Base-by-base conservation (phyloP, 371 early-diverging fungal genomes). In the Lichtheimia corymbifera region DNA sequence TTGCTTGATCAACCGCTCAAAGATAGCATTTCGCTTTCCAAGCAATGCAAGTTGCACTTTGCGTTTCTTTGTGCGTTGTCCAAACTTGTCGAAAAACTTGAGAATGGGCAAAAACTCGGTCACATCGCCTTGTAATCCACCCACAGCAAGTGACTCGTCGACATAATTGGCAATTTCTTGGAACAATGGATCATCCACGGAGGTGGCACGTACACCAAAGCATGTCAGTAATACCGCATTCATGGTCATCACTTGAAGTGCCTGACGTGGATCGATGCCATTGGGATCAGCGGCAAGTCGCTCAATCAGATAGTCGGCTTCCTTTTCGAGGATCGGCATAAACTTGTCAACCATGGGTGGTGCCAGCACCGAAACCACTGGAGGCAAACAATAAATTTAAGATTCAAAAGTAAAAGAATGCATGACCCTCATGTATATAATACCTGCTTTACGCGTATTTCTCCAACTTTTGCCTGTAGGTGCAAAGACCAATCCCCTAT, bases 401-500 rank as follows among this genome's bases (percentile, higher is more conserved):
- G 11, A 22, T 22, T 22, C 22, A 22, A 22, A 22, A 22, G 22
- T 1, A 22, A 35, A 11, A 35, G 5, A 35, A 9, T 1, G 11
- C 35, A 35, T 9, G 28, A 35, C 0, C 35, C 9, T 35, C 0
- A 9, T 9, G 9, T 35, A 35, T 35, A 11, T 9, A 35, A 35
- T 63, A 58, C 64, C 64, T 7, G 59, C 59, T 25, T 43, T 50
- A 43, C 65, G 5, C 0, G 59, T 65, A 18, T 60, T 59, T 14
- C 51, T 44, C 65, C 65, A 65, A 1, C 45, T 60, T 25, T 51
- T 59, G 30, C 44, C 55, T 1, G 54, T 22, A 18, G 25, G 22
- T 1, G 60, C 55, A 22, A 65, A 55, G 1, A 60, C 49, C 25
- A 65, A 28, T 27, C 65, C 65, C 50, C 65, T 65, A 54, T 20